A percentile compares a stretch with the other conserved stretches of the same genome.
phyloP scores from a whole-genome alignment of 306 rosid species.

The Castanea crenata region DNA sequence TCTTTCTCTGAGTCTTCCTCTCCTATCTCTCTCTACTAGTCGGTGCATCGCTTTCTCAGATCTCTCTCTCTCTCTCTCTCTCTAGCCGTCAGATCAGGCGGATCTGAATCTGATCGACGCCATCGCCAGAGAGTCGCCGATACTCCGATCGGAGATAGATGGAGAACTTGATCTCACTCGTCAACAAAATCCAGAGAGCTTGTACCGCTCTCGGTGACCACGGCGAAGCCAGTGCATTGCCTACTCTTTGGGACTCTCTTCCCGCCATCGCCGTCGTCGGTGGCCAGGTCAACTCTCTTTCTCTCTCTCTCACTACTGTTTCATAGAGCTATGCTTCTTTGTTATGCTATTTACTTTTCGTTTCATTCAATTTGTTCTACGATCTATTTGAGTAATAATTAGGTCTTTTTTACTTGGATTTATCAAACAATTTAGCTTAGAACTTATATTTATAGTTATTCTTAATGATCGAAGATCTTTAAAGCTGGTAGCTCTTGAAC shows the following conservation, averaged over 20 bases:
- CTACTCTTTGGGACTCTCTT: constrained; percentile 93
- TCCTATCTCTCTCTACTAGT: constrained; percentile 13
- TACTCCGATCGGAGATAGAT: constrained; percentile 39
- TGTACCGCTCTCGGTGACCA: constrained; percentile 96
- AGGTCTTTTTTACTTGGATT: no score
- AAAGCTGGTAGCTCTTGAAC: no score
- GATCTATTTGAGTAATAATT: no score
- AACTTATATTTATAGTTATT: no score
- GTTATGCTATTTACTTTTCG: no score
- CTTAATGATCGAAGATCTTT: no score
- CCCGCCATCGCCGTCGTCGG: constrained; percentile 98
- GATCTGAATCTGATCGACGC: constrained; percentile 28
- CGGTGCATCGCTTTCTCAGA: not conserved
- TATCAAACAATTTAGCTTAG: no score
- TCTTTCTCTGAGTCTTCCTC: constrained; percentile 10
- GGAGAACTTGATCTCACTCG: constrained; percentile 85
- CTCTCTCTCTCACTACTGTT: constrained; percentile 1
- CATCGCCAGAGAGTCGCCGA: not conserved
- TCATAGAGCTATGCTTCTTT: not conserved
- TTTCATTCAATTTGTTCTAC: no score
- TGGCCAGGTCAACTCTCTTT: constrained; percentile 72
- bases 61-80: not conserved
- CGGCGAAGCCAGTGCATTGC: constrained; percentile 82
- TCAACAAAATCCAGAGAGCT: constrained; percentile 93
- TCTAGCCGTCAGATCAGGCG: constrained; percentile 38